Base-by-base conservation (phyloP, 805 yeast species). In the Starmerella kuoi region DNA sequence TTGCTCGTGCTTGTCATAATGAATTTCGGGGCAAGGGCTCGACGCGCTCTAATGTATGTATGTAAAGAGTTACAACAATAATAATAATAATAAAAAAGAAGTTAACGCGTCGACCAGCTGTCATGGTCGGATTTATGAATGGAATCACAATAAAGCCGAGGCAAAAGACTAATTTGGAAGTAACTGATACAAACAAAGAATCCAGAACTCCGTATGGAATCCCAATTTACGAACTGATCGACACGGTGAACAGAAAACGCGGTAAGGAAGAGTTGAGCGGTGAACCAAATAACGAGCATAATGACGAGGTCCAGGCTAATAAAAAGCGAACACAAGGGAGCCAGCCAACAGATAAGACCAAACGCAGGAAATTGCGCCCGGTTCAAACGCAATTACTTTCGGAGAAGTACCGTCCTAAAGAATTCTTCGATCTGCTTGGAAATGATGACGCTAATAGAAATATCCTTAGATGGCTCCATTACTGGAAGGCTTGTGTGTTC, bases 381-480 rank as follows among this genome's bases (percentile, higher is more conserved):
- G 20, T 18, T 17, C 31, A 24, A 27, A 30, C 23, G 24, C 17
- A 17, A 27, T 31, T 69, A 24, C 61, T 70, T 76, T 73, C 77
- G 2, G 88, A 80, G 52, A 77, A 77, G 56, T 80, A 78, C 68
- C 63, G 83, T 46, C 85, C 88, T 0, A 60, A 58, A 31, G 62
- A 58, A n/a, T 79, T 77, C 60, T 52, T 78, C 25, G 85, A 80
- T 48, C 62, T 80, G 28, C 68, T 77, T 0, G 88, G 88, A 0
- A 77, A 79, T 47, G 88, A 80, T 50, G 61, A 68, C 32, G 66
- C 75, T 0, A 80, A 79, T 51, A 63, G 87, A 40, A 57, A 60
- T 15, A 67, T 79, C 23, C 55, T 80, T 27, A 62, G 67, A 27
- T 81, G 88, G 88, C 48, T 80, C 9, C 67, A 72, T 44, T 73